Percentiles rank a stretch among this genome's conserved stretches.
Evolutionary conservation across 163 green algal genomes (phyloP).

Genomic region (Trebouxiophyceae sp.): DNA sequence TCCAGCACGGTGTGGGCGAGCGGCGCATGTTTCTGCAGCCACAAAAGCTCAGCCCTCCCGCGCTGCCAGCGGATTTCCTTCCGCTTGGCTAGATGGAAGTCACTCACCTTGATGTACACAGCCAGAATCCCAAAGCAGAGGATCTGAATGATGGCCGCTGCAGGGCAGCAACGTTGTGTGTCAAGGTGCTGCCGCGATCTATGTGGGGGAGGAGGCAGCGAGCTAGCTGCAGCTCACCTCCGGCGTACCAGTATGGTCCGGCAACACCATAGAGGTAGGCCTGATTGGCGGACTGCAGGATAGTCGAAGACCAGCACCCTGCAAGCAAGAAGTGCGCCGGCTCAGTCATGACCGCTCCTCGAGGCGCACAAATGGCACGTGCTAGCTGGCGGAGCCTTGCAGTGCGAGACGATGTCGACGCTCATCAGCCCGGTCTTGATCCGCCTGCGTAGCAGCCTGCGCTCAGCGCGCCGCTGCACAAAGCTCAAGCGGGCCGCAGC

Average conservation of each 20-base stretch:
- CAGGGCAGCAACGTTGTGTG: too few species aligned
- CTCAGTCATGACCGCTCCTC: too few species aligned
- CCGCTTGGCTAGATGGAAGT: too few species aligned
- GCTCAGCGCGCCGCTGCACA: too few species aligned
- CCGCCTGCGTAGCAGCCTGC: too few species aligned
- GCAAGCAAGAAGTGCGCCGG: neutral
- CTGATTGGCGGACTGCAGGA: constrained; percentile 86
- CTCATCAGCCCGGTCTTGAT: constrained; percentile 60
- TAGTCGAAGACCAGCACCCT: constrained; percentile 27
- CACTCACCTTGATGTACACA: constrained; percentile 83
- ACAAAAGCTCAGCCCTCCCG: too few species aligned
- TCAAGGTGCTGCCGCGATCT: too few species aligned
- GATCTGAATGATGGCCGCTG: constrained; percentile 58
- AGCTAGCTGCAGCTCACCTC: constrained; percentile 67
- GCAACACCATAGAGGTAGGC: constrained; percentile 37
- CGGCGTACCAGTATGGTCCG: constrained; percentile 87
- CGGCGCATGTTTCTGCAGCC: constrained; percentile 24
- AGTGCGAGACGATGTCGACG: constrained; percentile 69
- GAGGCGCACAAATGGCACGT: too few species aligned
- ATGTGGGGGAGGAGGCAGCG: too few species aligned
- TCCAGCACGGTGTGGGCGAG: constrained; percentile 68
- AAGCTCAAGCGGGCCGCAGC: too few species aligned
- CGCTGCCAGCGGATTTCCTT: too few species aligned
- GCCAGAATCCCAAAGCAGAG: constrained; percentile 86
- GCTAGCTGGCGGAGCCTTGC: too few species aligned